These are phyloP conservation scores for Brassica rapa DNA, from an alignment of 345 rosid genomes.

Conservation along the genomic window DNA sequence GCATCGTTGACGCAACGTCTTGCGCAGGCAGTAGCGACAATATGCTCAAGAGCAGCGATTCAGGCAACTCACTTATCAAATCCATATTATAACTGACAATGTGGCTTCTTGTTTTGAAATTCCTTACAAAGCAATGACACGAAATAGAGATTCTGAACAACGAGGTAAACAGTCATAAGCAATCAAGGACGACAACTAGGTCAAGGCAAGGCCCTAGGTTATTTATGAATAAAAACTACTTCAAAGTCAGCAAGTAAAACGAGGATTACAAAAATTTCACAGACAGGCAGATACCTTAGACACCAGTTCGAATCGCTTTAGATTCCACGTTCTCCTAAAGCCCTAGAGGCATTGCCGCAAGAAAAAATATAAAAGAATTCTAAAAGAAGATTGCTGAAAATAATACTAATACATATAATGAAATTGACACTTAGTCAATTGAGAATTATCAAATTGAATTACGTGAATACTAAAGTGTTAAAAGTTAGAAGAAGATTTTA, in stretches of 20 bases:
- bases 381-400: no score
- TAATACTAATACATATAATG: no score
- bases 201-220: background rate
- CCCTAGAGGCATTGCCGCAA: background rate
- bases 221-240: background rate
- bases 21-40: background rate
- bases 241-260: background rate
- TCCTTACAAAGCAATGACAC: background rate
- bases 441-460: no score
- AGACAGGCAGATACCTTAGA: background rate
- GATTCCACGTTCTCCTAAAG: background rate
- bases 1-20: background rate
- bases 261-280: background rate
- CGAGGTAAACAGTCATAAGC: background rate
- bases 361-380: no score
- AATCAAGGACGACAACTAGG: no score
- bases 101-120: background rate
- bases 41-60: background rate
- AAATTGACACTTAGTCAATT: no score
- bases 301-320: background rate
- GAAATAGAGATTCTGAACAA: background rate
- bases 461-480: no score
- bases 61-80: background rate
- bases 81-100: background rate
- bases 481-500: no score